Evolutionary conservation across 2,329 filamentous ascomycete genomes (phyloP).

Genomic region (Aspergillus flavus): DNA sequence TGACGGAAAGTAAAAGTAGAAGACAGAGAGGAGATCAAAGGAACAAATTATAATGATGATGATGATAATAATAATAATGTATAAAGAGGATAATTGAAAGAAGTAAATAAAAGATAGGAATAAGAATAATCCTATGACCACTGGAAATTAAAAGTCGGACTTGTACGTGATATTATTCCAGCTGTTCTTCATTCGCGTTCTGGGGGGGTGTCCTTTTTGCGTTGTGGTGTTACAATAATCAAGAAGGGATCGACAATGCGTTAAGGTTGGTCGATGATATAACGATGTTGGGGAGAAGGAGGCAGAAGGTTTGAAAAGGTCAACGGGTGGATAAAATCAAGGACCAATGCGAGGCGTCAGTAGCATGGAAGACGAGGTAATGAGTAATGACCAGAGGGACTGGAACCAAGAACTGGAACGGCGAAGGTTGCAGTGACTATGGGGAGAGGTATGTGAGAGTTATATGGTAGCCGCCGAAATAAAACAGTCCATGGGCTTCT

Average conservation of each 20-base stretch:
- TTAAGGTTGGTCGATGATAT: constrained; percentile 8
- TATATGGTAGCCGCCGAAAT: not conserved
- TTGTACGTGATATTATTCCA: not conserved
- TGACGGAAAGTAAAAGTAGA: not conserved
- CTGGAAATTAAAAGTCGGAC: not conserved
- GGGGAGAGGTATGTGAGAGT: not conserved
- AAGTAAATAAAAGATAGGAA: not conserved
- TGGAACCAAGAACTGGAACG: constrained; percentile 2
- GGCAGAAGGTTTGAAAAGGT: constrained; percentile 3
- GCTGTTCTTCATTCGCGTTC: not conserved
- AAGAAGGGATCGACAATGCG: constrained; percentile 3
- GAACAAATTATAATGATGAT: not conserved
- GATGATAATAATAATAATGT: not conserved
- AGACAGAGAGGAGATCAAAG: not conserved
- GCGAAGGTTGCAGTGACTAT: constrained; percentile 6
- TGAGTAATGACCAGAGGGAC: constrained; percentile 11
- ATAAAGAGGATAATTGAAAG: not conserved
- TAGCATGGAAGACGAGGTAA: constrained; percentile 8
- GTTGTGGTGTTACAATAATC: constrained; percentile 1
- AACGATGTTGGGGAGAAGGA: constrained; percentile 9
- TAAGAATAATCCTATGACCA: not conserved
- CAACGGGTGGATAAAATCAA: constrained; percentile 1
- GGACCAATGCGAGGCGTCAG: not conserved
- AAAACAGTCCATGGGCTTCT: not conserved
- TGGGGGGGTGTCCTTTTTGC: not conserved